Percentiles rank a stretch among this genome's conserved stretches.
Conservation (phyloP, 75 land plant genomes). For the Cryptomeria japonica region DNA sequence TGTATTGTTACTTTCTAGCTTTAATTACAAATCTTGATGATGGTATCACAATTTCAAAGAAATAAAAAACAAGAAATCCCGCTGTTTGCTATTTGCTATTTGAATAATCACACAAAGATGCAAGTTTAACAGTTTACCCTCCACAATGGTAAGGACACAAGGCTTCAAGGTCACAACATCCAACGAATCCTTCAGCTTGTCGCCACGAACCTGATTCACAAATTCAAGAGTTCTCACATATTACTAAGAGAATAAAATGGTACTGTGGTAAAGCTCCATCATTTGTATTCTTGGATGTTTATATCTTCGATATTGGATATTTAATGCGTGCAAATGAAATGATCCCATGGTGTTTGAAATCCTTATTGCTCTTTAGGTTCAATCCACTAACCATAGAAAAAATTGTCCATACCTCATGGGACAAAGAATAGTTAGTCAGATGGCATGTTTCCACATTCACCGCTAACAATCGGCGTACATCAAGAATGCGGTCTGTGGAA, state of each 20-base stretch:
- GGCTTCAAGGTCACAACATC: slow-evolving; percentile 84
- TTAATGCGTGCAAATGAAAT: background rate
- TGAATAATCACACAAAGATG: background rate
- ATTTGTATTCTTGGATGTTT: background rate
- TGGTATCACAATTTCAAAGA: background rate
- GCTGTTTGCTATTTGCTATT: background rate
- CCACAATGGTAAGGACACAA: slow-evolving; percentile 61
- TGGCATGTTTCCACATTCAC: slow-evolving; percentile 89
- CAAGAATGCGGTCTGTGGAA: slow-evolving; percentile 86
- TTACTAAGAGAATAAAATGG: slow-evolving; percentile 5
- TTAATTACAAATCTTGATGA: background rate
- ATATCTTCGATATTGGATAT: background rate
- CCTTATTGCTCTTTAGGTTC: background rate
- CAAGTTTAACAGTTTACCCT: slow-evolving; percentile 48
- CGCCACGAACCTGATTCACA: slow-evolving; percentile 64
- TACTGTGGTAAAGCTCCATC: background rate
- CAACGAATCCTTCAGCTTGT: slow-evolving; percentile 57
- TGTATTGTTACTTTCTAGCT: background rate
- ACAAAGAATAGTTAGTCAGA: slow-evolving; percentile 75
- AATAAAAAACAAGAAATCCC: background rate
- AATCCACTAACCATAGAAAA: background rate
- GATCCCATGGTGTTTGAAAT: background rate
- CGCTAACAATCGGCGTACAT: slow-evolving; percentile 73
- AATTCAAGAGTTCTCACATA: background rate
- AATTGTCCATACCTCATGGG: slow-evolving; percentile 63